phyloP scores from a whole-genome alignment of 2,329 filamentous ascomycete genomes.

The Ophiocordyceps camponoti-floridani region DNA sequence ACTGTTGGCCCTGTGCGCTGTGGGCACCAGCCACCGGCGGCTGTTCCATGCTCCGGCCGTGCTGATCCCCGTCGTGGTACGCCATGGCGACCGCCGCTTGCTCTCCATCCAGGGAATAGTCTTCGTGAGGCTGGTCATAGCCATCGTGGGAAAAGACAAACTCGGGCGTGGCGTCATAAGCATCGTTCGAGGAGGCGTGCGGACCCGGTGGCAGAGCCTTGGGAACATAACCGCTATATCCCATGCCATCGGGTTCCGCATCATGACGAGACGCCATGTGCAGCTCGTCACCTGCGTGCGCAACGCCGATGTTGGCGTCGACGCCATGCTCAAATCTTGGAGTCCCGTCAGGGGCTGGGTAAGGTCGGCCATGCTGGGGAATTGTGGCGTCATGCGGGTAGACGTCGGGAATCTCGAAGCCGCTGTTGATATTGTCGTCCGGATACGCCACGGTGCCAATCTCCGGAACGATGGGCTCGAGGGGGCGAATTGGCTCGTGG shows the following conservation, averaged over 20 bases:
- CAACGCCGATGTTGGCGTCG: slow-evolving; percentile 4
- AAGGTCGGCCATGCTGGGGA: slow-evolving; percentile 10
- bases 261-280: slow-evolving; percentile 10
- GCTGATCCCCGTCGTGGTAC: slow-evolving; percentile 11
- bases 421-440: slow-evolving; percentile 7
- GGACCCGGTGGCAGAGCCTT: slow-evolving; percentile 10
- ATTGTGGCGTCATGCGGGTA: slow-evolving; percentile 12
- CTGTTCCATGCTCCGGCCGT: slow-evolving; percentile 18
- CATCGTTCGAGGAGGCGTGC: slow-evolving; percentile 4
- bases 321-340: background rate
- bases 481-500: slow-evolving; percentile 11
- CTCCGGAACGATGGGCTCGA: slow-evolving; percentile 18
- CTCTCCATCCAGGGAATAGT: slow-evolving; percentile 4
- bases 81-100: slow-evolving; percentile 13
- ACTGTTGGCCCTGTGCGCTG: slow-evolving; percentile 7
- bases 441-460: slow-evolving; percentile 17
- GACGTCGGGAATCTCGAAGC: slow-evolving; percentile 10
- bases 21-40: slow-evolving; percentile 5
- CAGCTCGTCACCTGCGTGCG: slow-evolving; percentile 6
- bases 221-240: slow-evolving; percentile 17
- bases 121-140: slow-evolving; percentile 3
- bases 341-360: slow-evolving; percentile 1
- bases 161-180: background rate
- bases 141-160: background rate
- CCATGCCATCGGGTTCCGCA: slow-evolving; percentile 13